Percentiles rank a stretch among this genome's conserved stretches.
phyloP scores from a whole-genome alignment of 2,329 filamentous ascomycete genomes.

The Dactylonectria estremocensis region DNA sequence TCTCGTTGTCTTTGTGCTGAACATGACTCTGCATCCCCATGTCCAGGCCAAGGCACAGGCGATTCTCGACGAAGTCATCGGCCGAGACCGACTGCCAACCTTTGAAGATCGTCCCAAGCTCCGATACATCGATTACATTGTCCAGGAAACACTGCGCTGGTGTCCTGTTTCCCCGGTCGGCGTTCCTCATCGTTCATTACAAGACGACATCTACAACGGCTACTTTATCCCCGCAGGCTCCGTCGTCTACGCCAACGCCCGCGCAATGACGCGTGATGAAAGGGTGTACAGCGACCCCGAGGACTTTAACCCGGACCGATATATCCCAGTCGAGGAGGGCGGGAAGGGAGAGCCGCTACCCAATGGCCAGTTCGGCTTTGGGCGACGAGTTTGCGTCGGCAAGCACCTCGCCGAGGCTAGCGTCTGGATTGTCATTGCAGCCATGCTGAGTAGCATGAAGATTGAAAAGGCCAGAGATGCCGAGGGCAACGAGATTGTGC shows the following conservation, averaged over 20 bases:
- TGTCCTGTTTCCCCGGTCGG: constrained; percentile 31
- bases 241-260: constrained; percentile 28
- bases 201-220: constrained; percentile 27
- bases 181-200: constrained; percentile 20
- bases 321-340: constrained; percentile 16
- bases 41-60: constrained; percentile 57
- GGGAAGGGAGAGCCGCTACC: constrained; percentile 28
- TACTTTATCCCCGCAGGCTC: constrained; percentile 29
- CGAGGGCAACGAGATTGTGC: constrained; percentile 20
- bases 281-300: constrained; percentile 17
- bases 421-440: constrained; percentile 25
- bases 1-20: constrained; percentile 60
- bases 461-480: constrained; percentile 23
- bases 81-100: constrained; percentile 57
- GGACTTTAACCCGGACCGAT: constrained; percentile 27
- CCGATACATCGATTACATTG: constrained; percentile 26
- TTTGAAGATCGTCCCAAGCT: constrained; percentile 54
- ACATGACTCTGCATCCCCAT: constrained; percentile 59
- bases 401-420: constrained; percentile 23
- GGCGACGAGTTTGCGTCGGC: constrained; percentile 24
- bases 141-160: constrained; percentile 30
- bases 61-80: constrained; percentile 60
- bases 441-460: constrained; percentile 28
- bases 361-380: constrained; percentile 28
- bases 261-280: constrained; percentile 24